Base-by-base conservation (phyloP, 805 yeast genomes). In the Wickerhamomyces queroliae region DNA sequence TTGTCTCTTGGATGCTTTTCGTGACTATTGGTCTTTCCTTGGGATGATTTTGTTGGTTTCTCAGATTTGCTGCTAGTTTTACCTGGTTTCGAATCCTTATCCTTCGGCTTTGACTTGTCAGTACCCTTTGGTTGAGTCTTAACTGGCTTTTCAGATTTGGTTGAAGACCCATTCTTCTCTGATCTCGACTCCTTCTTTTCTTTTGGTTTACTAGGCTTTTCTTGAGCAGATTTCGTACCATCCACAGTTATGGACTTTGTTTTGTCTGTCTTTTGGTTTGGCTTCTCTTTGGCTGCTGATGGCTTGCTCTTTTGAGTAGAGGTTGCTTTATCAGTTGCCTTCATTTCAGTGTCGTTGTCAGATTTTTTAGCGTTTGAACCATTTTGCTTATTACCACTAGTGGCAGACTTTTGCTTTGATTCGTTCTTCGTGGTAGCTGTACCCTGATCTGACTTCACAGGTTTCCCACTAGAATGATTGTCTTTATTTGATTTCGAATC, bases 351-450 rank as follows among this genome's bases (percentile, higher is more conserved):
- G 13, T 15, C 29, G 36, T 20, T 26, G 35, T 33, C 8, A 11
- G 24, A 28, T 22, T 20, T 12, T 26, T 42, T 21, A 33, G 25
- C 29, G 37, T 38, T 41, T 13, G 13, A 18, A 28, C 31, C 37
- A 4, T 23, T 25, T 36, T n/a, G n/a, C n/a, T n/a, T n/a, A n/a
- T n/a, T n/a, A n/a, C n/a, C n/a, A n/a, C n/a, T n/a, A n/a, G n/a
- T n/a, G n/a, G n/a, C n/a, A n/a, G n/a, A n/a, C n/a, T n/a, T n/a
- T n/a, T n/a, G n/a, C n/a, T n/a, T n/a, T n/a, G n/a, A n/a, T n/a
- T n/a, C n/a, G n/a, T n/a, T n/a, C n/a, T n/a, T n/a, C n/a, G n/a
- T n/a, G n/a, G n/a, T n/a, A n/a, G n/a, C n/a, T n/a, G n/a, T n/a
- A n/a, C n/a, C n/a, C n/a, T n/a, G n/a, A n/a, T n/a, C n/a, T n/a